phyloP scores from a whole-genome alignment of 306 rosid species.

The Cucurbita moschata region DNA sequence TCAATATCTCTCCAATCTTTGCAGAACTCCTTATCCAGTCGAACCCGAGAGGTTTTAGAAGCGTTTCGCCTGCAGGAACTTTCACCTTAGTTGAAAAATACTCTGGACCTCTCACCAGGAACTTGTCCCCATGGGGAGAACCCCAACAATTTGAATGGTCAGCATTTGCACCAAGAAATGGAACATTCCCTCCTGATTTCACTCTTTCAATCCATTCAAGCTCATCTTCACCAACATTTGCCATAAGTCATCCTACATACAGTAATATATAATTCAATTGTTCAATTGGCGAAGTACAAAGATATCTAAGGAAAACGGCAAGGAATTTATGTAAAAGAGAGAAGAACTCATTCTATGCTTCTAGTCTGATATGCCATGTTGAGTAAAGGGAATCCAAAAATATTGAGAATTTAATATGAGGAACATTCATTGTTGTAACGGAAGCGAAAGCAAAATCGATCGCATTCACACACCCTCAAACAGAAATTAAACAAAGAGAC shows the following conservation, averaged over 20 bases:
- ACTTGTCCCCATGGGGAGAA: conserved; percentile 57
- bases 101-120: conserved; percentile 82
- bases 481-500: too few species aligned
- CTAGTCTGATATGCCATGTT: neutral
- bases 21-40: conserved; percentile 79
- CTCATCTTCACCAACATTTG: conserved; percentile 23
- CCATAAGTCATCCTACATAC: conserved; percentile 22
- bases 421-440: neutral
- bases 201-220: conserved; percentile 53
- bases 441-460: too few species aligned
- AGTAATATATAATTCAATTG: neutral
- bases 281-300: neutral
- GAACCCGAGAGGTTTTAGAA: conserved; percentile 77
- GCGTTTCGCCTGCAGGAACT: conserved; percentile 53
- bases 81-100: conserved; percentile 62
- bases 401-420: neutral
- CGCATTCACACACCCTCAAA: too few species aligned
- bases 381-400: neutral
- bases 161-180: conserved; percentile 35
- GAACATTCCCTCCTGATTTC: conserved; percentile 57
- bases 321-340: neutral
- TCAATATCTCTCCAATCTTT: conserved; percentile 54
- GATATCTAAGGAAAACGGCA: neutral
- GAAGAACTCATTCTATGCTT: neutral
- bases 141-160: conserved; percentile 71